Base-by-base conservation (phyloP, 1,284 basidiomycete species). In the Irpex rosettiformis region DNA sequence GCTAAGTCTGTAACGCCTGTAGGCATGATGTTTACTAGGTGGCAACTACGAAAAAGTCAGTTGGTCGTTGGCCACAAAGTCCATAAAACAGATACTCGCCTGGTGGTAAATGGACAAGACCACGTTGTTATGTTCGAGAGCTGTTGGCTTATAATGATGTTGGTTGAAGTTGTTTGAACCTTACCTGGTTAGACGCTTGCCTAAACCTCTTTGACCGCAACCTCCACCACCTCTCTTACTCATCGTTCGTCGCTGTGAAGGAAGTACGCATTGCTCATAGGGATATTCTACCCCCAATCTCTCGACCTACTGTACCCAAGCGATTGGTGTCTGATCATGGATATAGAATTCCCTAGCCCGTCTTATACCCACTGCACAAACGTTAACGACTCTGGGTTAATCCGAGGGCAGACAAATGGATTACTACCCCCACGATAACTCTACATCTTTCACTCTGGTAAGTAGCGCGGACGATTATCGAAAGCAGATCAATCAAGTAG, bases 341-440 rank as follows among this genome's bases (percentile, higher is more conserved):
- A 55, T 43, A 45, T 55, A n/a, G n/a, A n/a, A n/a, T n/a, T n/a
- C n/a, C n/a, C n/a, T n/a, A n/a, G n/a, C n/a, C n/a, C n/a, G n/a
- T n/a, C n/a, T n/a, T n/a, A n/a, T n/a, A n/a, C n/a, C n/a, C n/a
- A n/a, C n/a, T n/a, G 25, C 52, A 3, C 67, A 69, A 55, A 69
- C 43, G 66, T 62, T 13, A 62, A 67, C 55, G 29, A 25, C 21
- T 52, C 57, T 18, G 53, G 57, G 2, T 57, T 62, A 69, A 68
- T 53, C 66, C 65, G n/a, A 68, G 66, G 67, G 37, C 54, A n/a
- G 57, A 58, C 18, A 60, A 61, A 57, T 56, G 58, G 5, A 47
- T 62, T 7, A 60, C 61, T n/a, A 58, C 58, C 7, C 60, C 62
- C 13, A 51, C 53, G 5, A 61, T 62, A 42, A 56, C 61, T 8